Evolutionary conservation across 1,284 basidiomycete species (phyloP).

Genomic region (Microbotryomycetes sp.): DNA sequence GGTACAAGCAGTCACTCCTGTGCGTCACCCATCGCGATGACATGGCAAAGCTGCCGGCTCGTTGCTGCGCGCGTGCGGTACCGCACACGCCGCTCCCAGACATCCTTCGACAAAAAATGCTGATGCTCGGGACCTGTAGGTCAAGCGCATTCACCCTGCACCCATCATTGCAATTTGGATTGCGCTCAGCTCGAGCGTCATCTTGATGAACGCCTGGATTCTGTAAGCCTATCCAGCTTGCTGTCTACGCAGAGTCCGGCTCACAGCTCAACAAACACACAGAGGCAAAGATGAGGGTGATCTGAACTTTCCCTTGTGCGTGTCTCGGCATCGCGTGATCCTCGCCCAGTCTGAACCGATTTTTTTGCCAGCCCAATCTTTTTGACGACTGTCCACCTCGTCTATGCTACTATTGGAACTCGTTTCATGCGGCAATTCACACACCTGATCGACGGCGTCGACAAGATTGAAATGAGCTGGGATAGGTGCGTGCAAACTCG

Average conservation of each 20-base stretch:
- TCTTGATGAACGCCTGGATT: conserved; percentile 33
- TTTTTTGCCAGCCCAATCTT: conserved; percentile 39
- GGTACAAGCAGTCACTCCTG: conserved; percentile 4
- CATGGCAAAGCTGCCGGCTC: too few relatives aligned
- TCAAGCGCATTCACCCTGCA: conserved; percentile 18
- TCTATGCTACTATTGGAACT: conserved; percentile 44
- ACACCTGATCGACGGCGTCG: conserved; percentile 42
- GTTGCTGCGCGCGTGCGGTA: background rate
- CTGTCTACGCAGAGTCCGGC: conserved; percentile 6
- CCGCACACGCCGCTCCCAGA: background rate
- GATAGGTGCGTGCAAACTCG: conserved; percentile 35
- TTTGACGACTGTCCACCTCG: conserved; percentile 44
- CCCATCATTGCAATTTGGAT: conserved; percentile 35
- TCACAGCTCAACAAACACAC: conserved; percentile 1
- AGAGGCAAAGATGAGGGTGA: conserved; percentile 12
- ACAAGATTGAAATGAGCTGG: conserved; percentile 37
- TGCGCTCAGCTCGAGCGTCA: conserved; percentile 25
- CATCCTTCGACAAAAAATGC: background rate
- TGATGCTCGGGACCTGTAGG: conserved; percentile 2
- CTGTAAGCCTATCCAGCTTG: conserved; percentile 10
- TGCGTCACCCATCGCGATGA: background rate
- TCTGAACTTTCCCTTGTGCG: conserved; percentile 16
- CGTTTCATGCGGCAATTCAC: conserved; percentile 42
- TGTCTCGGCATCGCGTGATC: background rate
- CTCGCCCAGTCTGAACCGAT: conserved; percentile 3